Evolutionary conservation across 1,139 yeast species (phyloP), one percentile per base, ranked within the genome.

Genomic region (Saccharomyces hybrid): DNA sequence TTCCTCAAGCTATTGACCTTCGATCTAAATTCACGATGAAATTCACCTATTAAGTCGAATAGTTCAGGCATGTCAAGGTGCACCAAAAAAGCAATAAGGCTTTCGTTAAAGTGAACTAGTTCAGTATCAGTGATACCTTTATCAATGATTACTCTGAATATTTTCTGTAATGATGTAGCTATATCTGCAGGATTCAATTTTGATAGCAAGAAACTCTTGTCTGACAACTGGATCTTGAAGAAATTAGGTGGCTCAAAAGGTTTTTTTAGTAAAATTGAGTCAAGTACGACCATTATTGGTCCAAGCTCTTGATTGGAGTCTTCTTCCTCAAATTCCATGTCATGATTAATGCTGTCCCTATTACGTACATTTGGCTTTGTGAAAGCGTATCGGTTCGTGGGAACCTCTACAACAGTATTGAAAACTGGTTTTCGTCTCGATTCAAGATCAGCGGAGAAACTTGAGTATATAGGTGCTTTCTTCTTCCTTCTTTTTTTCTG

Each of bases 391-490:
- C 49, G 53, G 34, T 55, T 49, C 14, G 64, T 53, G 5, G 57
- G 48, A 2, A 62, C 62, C 49, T 67, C 70, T 5, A 67, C 56
- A n/a, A 65, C 63, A 4, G 69, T 65, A 1, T 59, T 56, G 50
- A 64, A 66, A 23, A 57, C 53, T 16, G 53, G 57, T 47, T 56
- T 55, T 44, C 63, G 52, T n/a, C 31, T 51, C 8, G 54, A 47
- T 13, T 57, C 56, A 11, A 54, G 16, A n/a, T 47, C 32, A 8
- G 46, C 42, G 58, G 57, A 28, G 20, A 50, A n/a, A 51, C 49
- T 23, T 55, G 56, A 23, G 31, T 46, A 28, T 25, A 26, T 29
- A 9, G 16, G 26, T 5, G 9, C n/a, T 28, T 16, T 13, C 38
- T 20, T 31, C 50, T 20, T 38, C 25, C 7, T 20, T 20, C 20